Conservation (phyloP, 2,329 filamentous ascomycete genomes). For the Fusarium succisae region DNA sequence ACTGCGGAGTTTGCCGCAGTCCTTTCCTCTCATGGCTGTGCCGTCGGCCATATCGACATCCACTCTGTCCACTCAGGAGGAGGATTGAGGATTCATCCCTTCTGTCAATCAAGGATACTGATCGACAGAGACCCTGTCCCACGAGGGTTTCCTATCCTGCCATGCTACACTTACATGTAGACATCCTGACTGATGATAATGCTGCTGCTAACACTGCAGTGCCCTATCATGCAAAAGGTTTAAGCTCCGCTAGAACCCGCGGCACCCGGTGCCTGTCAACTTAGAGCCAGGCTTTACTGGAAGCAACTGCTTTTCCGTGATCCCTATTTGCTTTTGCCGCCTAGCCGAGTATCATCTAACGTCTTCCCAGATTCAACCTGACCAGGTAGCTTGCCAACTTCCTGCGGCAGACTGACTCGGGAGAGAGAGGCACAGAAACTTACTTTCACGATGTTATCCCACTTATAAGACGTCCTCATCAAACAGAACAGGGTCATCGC, state of each 20-base stretch:
- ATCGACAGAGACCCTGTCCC: slow-evolving; percentile 36
- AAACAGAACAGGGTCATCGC: slow-evolving; percentile 17
- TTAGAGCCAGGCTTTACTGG: slow-evolving; percentile 10
- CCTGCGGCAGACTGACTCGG: slow-evolving; percentile 26
- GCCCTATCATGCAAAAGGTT: slow-evolving; percentile 12
- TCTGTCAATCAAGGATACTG: slow-evolving; percentile 28
- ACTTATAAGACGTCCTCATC: background rate
- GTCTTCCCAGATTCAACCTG: slow-evolving; percentile 18
- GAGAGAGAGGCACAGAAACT: slow-evolving; percentile 18
- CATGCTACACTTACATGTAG: slow-evolving; percentile 1
- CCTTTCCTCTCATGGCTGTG: slow-evolving; percentile 24
- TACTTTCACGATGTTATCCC: slow-evolving; percentile 12
- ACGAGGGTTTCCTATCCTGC: slow-evolving; percentile 29
- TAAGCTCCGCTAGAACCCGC: slow-evolving; percentile 24
- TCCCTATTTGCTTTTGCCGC: slow-evolving; percentile 30
- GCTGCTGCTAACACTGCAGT: background rate
- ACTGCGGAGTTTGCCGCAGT: slow-evolving; percentile 14
- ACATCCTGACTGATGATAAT: background rate
- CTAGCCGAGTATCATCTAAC: slow-evolving; percentile 25
- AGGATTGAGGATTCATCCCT: slow-evolving; percentile 22
- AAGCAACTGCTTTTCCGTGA: slow-evolving; percentile 26
- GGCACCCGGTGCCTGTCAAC: slow-evolving; percentile 15
- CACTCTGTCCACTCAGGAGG: slow-evolving; percentile 12
- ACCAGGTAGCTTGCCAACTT: slow-evolving; percentile 28
- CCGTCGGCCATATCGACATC: slow-evolving; percentile 23